Base-by-base conservation (phyloP, 257 asterid species). In the Petunia secreta region DNA sequence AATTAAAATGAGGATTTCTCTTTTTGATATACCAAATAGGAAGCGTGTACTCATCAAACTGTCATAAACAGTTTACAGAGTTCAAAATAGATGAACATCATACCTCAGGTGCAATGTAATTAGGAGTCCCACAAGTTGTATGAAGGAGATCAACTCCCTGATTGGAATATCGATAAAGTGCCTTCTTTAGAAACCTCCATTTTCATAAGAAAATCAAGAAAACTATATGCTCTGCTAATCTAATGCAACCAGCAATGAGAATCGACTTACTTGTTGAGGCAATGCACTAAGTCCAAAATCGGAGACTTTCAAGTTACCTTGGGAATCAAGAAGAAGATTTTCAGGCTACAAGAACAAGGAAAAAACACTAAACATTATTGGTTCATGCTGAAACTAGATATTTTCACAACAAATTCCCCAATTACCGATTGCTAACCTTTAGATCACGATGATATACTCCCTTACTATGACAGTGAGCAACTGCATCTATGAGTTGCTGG, bases 41-140 rank as follows among this genome's bases (percentile, higher is more conserved):
- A 34, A 68, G 76, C 39, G 15, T 7, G 43, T 40, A 39, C 37
- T 44, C 76, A 40, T 53, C 63, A 50, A 52, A 50, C 6, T 10
- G 63, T 52, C 38, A n/a, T 60, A 71, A 9, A n/a, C 36, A 11
- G 16, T 71, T 55, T 48, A 7, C 16, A n/a, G 60, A 71, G 44
- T 71, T 71, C 40, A 74, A 50, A 52, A 55, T 74, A 48, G 48
- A 8, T 50, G 36, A 59, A 74, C 4, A 52, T 34, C 68, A 79
- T 89, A 93, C 98, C 98, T 92, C 98, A 25, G 98, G 98, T 44
- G 98, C 98, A 86, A 92, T 89, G 90, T 91, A 92, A 85, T 90
- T 92, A 85, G 98, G 98, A 85, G 97, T 94, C 65, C 98, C 98
- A 40, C 98, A 94, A 80, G 97, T 89, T 60, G 98, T 94, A 87